Evolutionary conservation across 2,329 filamentous ascomycete species (phyloP).

Genomic region (Pseudogymnoascus sp.): DNA sequence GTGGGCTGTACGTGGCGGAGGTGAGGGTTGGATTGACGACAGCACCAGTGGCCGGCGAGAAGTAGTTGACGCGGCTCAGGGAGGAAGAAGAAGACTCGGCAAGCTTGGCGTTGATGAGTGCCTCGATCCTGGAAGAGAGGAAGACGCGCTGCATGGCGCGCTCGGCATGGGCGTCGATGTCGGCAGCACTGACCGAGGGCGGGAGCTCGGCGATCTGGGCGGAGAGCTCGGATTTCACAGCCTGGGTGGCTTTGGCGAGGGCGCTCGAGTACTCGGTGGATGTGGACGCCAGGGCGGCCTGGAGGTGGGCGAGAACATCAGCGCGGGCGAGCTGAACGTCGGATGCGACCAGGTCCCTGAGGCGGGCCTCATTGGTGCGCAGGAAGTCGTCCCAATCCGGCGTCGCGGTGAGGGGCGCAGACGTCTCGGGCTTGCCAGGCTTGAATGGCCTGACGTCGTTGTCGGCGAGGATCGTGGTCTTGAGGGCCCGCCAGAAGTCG

Average conservation of each 20-base stretch:
- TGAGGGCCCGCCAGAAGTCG: conserved; percentile 58
- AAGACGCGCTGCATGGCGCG: conserved; percentile 5
- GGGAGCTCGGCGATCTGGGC: background rate
- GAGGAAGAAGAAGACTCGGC: conserved; percentile 9
- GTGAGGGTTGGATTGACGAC: conserved; percentile 50
- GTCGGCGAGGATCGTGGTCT: conserved; percentile 44
- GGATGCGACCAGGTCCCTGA: conserved; percentile 34
- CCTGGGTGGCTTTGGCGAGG: background rate
- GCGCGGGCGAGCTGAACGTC: conserved; percentile 23
- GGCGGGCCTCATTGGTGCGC: conserved; percentile 36
- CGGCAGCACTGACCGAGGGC: background rate
- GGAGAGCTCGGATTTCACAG: background rate
- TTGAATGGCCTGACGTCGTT: conserved; percentile 11
- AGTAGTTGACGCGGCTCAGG: conserved; percentile 60
- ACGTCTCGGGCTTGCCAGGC: background rate
- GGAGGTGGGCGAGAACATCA: conserved; percentile 8
- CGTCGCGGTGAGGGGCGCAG: background rate
- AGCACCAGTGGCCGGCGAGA: conserved; percentile 58
- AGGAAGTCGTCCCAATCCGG: conserved; percentile 32
- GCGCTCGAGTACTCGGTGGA: background rate
- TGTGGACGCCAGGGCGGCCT: background rate
- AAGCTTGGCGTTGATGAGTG: conserved; percentile 18
- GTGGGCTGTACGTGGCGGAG: conserved; percentile 45
- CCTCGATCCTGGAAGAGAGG: conserved; percentile 4
- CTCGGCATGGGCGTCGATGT: background rate